Percentiles rank a stretch among this genome's conserved stretches.
Evolutionary conservation across 805 yeast species (phyloP).

Genomic region (Ogataea methanolica): DNA sequence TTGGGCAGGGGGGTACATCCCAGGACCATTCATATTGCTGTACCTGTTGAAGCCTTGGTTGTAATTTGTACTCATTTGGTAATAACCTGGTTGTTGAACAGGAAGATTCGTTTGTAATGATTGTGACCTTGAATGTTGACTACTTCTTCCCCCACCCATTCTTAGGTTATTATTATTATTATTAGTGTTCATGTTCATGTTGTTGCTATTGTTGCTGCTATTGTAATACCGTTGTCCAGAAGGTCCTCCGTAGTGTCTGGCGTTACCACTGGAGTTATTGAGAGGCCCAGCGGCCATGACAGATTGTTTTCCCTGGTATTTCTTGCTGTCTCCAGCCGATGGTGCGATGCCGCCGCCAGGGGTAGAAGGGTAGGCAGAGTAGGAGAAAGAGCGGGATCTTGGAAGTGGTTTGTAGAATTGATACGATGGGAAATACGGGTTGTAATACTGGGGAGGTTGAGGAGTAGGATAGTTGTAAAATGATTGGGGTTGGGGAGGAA

Average conservation of each 20-base stretch:
- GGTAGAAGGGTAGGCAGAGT: not conserved
- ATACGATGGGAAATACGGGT: not conserved
- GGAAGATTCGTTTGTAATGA: slow-evolving; percentile 1
- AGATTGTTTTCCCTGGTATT: too few relatives aligned
- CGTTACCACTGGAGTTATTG: too few relatives aligned
- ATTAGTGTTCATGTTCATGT: not conserved
- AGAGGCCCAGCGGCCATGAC: not conserved
- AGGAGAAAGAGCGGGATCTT: not conserved
- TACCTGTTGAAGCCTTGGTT: too few relatives aligned
- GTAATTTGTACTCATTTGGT: too few relatives aligned
- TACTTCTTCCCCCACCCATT: not conserved
- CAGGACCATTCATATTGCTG: too few relatives aligned
- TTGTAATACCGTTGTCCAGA: not conserved
- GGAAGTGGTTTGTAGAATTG: not conserved
- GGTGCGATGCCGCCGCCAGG: too few relatives aligned
- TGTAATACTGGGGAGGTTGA: not conserved
- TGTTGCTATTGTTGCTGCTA: not conserved
- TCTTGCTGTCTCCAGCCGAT: too few relatives aligned
- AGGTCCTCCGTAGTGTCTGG: too few relatives aligned
- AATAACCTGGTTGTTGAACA: slow-evolving; percentile 1
- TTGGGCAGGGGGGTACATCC: too few relatives aligned
- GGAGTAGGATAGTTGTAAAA: not conserved
- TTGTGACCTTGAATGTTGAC: slow-evolving; percentile 4
- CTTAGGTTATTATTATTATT: not conserved
- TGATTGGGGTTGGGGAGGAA: too few relatives aligned